Conservation (phyloP, 352 stramenopile genomes). For the Phytopythium oedochilum region DNA sequence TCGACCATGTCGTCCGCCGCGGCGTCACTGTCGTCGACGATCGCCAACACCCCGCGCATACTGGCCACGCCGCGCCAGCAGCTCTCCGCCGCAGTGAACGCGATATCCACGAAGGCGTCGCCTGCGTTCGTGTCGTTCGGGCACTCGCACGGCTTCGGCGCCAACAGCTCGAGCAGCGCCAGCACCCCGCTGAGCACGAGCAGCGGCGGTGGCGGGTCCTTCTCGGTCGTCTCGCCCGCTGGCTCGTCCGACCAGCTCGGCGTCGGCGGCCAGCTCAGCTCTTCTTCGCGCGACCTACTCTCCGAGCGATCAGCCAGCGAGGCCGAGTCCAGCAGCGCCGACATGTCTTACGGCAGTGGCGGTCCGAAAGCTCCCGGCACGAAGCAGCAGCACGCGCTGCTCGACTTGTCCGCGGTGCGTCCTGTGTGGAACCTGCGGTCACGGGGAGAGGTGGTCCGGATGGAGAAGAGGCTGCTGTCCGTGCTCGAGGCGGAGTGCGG, state of each 20-base stretch:
- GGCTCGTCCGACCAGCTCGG: constrained; percentile 1
- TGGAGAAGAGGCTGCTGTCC: constrained; percentile 43
- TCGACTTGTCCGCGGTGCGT: constrained; percentile 2
- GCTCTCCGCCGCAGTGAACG: constrained; percentile 70
- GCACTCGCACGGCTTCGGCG: constrained; percentile 3
- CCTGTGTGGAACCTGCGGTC: constrained; percentile 62
- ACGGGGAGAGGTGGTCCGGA: constrained; percentile 43
- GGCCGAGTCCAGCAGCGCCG: constrained; percentile 1
- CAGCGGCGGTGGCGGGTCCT: neutral
- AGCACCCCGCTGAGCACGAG: constrained; percentile 2
- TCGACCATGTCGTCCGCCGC: constrained; percentile 72
- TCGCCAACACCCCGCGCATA: constrained; percentile 67
- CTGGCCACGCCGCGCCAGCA: constrained; percentile 68
- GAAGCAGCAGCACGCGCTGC: neutral
- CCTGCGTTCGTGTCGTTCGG: constrained; percentile 56
- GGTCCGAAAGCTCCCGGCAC: neutral
- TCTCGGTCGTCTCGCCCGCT: constrained; percentile 1
- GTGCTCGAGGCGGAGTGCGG: constrained; percentile 56
- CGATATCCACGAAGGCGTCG: constrained; percentile 69
- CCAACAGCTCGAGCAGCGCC: constrained; percentile 1
- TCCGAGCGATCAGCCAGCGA: constrained; percentile 11
- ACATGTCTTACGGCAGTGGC: neutral
- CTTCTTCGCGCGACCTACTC: constrained; percentile 5
- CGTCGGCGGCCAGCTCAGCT: neutral
- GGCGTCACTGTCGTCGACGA: constrained; percentile 60